Base-by-base conservation (phyloP, 2,329 filamentous ascomycete genomes). In the Periconia sp. region DNA sequence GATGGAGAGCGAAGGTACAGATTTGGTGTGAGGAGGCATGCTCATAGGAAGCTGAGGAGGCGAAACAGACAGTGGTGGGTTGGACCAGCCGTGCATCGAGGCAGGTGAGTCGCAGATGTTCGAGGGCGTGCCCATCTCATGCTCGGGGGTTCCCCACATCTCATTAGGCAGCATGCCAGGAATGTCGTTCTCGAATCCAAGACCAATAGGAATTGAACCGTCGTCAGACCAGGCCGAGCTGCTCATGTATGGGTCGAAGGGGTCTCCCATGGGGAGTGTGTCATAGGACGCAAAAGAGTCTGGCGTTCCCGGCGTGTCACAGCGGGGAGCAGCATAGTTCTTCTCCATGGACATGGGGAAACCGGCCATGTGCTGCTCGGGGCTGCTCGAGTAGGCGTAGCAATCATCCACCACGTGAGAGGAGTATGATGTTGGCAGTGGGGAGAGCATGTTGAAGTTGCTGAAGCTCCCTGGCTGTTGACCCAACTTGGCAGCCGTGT, bases 221-320 rank as follows among this genome's bases (percentile, higher is more conserved):
- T 70, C 62, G 19, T 60, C 56, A 13, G 62, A 55, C 70, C 70
- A 73, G 30, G 58, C 30, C 30, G 61, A 57, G 20, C 54, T 46
- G 31, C 55, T 56, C 44, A 65, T 57, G 48, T 65, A 66, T 15
- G 53, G 57, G 27, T 66, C 63, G 11, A 63, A 55, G 13, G 55
- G 45, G 19, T 69, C 60, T 9, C 53, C 37, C 7, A 64, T 53
- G 20, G 63, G 37, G 17, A 69, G 23, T 2, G 60, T 59, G 15
- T 71, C 65, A n/a, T 61, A 47, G 42, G 60, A 63, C 1, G 54
- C 31, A 31, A 65, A 63, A 1, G 64, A 60, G n/a, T 66, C 64
- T 10, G 70, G 70, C 19, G 70, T 73, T 13, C 66, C 66, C 7
- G 68, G 68, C 2, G 67, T 70, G 30, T 64, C 48, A 18, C 61